phyloP scores from a whole-genome alignment of 2,329 filamentous ascomycete species.

The Nemania abortiva region DNA sequence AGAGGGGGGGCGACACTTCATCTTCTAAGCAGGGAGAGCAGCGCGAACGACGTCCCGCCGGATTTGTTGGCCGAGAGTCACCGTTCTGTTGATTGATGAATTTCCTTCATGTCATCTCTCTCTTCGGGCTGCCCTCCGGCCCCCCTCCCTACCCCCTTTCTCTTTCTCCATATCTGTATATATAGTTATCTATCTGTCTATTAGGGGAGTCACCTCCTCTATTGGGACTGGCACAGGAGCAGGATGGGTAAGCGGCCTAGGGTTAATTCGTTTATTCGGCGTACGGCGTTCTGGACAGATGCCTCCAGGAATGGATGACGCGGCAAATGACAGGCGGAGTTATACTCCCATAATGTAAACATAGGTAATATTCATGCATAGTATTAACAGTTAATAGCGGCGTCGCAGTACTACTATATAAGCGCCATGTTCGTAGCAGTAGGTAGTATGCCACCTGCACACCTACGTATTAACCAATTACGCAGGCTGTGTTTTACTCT shows the following conservation, averaged over 20 bases:
- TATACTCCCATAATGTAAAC: not conserved
- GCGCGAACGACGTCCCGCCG: constrained; percentile 45
- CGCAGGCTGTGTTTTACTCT: too few species aligned
- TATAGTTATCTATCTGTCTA: not conserved
- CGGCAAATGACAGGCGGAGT: not conserved
- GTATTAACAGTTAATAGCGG: not conserved
- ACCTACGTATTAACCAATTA: not conserved
- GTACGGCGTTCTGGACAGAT: not conserved
- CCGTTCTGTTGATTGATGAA: constrained; percentile 19
- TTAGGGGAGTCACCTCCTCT: not conserved
- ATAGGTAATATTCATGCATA: not conserved
- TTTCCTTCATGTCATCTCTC: not conserved
- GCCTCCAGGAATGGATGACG: not conserved
- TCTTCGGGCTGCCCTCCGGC: not conserved
- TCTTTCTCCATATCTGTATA: not conserved
- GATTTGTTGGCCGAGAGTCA: constrained; percentile 46
- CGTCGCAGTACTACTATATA: not conserved
- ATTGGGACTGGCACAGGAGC: not conserved
- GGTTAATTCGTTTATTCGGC: not conserved
- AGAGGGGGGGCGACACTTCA: constrained; percentile 22
- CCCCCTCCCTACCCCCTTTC: not conserved
- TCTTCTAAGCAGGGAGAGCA: constrained; percentile 42
- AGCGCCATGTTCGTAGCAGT: not conserved
- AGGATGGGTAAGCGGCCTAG: not conserved
- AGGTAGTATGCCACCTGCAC: not conserved